These are phyloP conservation scores for Cryptosporidium parvum DNA, from an alignment of 169 alveolate species.

Conservation along the genomic window DNA sequence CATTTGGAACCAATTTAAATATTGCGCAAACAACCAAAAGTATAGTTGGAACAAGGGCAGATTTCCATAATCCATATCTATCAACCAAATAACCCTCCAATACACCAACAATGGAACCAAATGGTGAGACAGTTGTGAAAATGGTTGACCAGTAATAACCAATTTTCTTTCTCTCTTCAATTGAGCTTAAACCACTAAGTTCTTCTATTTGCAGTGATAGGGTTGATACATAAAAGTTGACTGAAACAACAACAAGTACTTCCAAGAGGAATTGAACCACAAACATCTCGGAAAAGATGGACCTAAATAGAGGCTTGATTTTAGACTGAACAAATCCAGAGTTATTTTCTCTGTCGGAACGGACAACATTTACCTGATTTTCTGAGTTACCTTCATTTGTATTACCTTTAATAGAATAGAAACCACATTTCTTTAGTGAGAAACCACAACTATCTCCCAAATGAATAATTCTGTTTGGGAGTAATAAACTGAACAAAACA, in stretches of 20 bases:
- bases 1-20: conserved; percentile 53
- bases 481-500: conserved; percentile 28
- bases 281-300: conserved; percentile 50
- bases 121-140: conserved; percentile 64
- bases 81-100: conserved; percentile 56
- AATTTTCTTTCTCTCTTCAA: conserved; percentile 23
- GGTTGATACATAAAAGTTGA: conserved; percentile 69
- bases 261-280: conserved; percentile 52
- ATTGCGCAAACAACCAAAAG: conserved; percentile 24
- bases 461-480: conserved; percentile 32
- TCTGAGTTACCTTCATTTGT: not conserved
- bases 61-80: conserved; percentile 39
- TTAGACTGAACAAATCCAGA: conserved; percentile 12
- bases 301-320: conserved; percentile 3
- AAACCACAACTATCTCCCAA: conserved; percentile 50
- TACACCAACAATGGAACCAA: conserved; percentile 66
- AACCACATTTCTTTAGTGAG: conserved; percentile 37
- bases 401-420: conserved; percentile 7
- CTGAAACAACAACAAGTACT: conserved; percentile 48
- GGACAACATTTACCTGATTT: not conserved
- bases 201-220: conserved; percentile 71
- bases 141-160: conserved; percentile 73
- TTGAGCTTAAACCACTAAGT: conserved; percentile 15
- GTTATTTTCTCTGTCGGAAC: not conserved
- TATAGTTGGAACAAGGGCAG: conserved; percentile 48